Percentiles rank a stretch among this genome's conserved stretches.
phyloP scores from a whole-genome alignment of 116 monocot genomes.

The Iris pallida region DNA sequence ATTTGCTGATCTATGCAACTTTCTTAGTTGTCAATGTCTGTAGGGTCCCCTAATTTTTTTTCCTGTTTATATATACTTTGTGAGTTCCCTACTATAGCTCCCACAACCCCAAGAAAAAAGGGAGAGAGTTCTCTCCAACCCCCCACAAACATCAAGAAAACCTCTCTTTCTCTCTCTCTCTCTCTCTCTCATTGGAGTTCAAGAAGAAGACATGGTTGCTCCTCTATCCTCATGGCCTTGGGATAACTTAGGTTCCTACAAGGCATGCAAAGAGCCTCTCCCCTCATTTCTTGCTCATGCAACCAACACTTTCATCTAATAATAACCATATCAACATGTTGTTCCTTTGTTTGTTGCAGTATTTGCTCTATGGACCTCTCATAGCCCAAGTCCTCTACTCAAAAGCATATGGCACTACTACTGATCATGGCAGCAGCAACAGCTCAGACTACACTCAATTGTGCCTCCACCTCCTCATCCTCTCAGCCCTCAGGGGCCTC shows the following conservation, averaged over 20 bases:
- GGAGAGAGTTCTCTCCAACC: no score
- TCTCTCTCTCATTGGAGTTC: background rate
- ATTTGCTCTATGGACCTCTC: slow-evolving; percentile 74
- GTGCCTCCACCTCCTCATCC: slow-evolving; percentile 35
- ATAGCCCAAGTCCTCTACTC: slow-evolving; percentile 13
- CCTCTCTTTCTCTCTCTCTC: background rate
- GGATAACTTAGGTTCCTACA: slow-evolving; percentile 69
- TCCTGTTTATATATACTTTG: no score
- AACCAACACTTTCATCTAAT: background rate
- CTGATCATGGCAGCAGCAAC: no score
- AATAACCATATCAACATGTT: background rate
- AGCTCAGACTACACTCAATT: slow-evolving; percentile 6
- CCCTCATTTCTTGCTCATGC: background rate
- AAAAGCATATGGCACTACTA: no score
- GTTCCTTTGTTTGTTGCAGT: slow-evolving; percentile 43
- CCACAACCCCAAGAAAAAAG: no score
- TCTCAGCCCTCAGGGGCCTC: slow-evolving; percentile 46
- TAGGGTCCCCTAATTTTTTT: no score
- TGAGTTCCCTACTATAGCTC: no score
- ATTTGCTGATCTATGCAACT: no score
- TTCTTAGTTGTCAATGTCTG: no score
- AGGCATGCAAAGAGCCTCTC: slow-evolving; percentile 30
- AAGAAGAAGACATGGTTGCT: slow-evolving; percentile 23
- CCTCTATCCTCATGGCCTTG: slow-evolving; percentile 83
- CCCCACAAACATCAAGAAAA: no score